Evolutionary conservation across 2,329 filamentous ascomycete species (phyloP).

Genomic region (Arthrobotrys megalospora): DNA sequence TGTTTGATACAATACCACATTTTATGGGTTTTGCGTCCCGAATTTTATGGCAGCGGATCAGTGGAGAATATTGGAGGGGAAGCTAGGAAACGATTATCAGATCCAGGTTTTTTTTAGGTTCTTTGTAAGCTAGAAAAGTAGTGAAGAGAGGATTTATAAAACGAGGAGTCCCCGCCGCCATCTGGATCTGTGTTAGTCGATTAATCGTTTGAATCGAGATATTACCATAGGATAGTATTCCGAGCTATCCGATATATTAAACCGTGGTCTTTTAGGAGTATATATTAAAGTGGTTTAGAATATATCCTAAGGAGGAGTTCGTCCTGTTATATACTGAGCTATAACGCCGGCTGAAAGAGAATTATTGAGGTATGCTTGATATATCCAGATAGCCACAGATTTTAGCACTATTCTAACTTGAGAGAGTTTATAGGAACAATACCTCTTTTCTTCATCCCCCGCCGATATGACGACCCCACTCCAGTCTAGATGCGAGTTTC

Average conservation of each 20-base stretch:
- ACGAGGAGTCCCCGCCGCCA: conserved; percentile 13
- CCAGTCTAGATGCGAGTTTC: conserved; percentile 33
- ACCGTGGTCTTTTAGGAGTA: too few species aligned
- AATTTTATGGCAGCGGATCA: conserved; percentile 23
- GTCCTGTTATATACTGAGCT: neutral
- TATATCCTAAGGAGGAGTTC: neutral
- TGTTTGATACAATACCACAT: conserved; percentile 5
- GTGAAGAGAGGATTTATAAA: conserved; percentile 14
- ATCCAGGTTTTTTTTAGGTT: neutral
- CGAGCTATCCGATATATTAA: neutral
- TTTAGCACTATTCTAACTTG: too few species aligned
- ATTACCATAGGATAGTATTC: conserved; percentile 7
- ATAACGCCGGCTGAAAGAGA: too few species aligned
- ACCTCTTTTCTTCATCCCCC: too few species aligned
- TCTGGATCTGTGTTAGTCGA: conserved; percentile 25
- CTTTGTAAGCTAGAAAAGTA: neutral
- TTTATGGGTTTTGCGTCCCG: conserved; percentile 1
- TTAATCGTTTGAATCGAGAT: conserved; percentile 1
- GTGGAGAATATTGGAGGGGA: conserved; percentile 7
- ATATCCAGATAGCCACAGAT: neutral
- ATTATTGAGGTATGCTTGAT: neutral
- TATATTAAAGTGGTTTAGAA: too few species aligned
- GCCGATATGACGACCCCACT: conserved; percentile 29
- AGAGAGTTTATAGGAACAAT: neutral
- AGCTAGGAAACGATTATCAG: conserved; percentile 1